phyloP scores from a whole-genome alignment of 192 early-diverging fungal genomes.

The Coemansia biformis region DNA sequence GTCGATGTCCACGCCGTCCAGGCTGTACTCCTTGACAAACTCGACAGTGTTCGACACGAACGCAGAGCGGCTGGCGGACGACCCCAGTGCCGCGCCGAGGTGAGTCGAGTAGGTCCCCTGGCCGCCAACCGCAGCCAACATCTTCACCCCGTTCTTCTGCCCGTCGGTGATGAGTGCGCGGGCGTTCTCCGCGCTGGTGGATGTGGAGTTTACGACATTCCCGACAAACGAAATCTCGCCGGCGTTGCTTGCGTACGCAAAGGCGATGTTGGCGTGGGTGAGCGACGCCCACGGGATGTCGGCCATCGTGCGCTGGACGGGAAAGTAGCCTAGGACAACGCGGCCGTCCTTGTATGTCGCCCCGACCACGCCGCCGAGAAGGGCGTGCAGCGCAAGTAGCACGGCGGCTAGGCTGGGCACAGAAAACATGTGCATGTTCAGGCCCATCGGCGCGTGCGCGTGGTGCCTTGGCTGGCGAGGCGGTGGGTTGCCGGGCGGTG shows the following conservation, averaged over 20 bases:
- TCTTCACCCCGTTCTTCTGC: slow-evolving; percentile 46
- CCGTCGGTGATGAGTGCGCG: slow-evolving; percentile 31
- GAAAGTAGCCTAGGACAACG: slow-evolving; percentile 48
- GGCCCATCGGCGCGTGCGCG: no score
- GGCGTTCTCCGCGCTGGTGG: slow-evolving; percentile 45
- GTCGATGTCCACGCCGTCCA: slow-evolving; percentile 76
- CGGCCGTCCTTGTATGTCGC: slow-evolving; percentile 33
- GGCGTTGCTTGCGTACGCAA: slow-evolving; percentile 48
- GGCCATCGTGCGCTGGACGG: slow-evolving; percentile 35
- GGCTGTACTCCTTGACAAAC: slow-evolving; percentile 53
- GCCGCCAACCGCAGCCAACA: slow-evolving; percentile 68
- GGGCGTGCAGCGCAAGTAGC: not conserved
- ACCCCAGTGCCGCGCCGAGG: slow-evolving; percentile 57
- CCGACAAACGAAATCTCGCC: slow-evolving; percentile 37
- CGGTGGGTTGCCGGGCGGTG: not conserved
- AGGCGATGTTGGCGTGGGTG: slow-evolving; percentile 63
- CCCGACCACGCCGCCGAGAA: not conserved
- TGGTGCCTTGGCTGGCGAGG: no score
- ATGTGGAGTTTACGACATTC: slow-evolving; percentile 47
- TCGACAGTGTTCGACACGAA: slow-evolving; percentile 55
- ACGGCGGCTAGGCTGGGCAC: not conserved
- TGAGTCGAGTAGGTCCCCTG: slow-evolving; percentile 61
- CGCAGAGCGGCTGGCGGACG: slow-evolving; percentile 44
- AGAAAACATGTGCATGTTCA: not conserved
- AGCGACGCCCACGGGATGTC: slow-evolving; percentile 52